Conservation (phyloP, 2,329 filamentous ascomycete species). For the Colletotrichum camelliae region DNA sequence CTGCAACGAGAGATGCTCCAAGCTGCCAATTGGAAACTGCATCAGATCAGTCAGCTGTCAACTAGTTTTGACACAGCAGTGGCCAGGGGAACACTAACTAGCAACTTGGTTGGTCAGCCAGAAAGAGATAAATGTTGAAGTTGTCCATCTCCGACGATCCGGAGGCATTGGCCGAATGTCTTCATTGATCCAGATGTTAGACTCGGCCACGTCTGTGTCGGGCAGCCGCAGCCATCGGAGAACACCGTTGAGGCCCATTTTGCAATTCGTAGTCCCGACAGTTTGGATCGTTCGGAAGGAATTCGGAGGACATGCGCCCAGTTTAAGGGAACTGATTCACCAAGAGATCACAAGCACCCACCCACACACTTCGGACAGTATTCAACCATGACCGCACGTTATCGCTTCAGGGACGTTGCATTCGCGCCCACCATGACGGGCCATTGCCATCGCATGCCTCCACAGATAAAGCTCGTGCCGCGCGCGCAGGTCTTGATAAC, state of each 20-base stretch:
- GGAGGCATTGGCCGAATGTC: slow-evolving; percentile 21
- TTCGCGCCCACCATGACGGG: neutral
- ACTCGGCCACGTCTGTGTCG: slow-evolving; percentile 6
- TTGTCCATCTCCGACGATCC: slow-evolving; percentile 16
- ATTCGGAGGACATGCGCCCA: neutral
- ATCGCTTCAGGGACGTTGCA: neutral
- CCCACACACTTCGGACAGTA: neutral
- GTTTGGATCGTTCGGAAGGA: neutral
- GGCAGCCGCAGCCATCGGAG: slow-evolving; percentile 9
- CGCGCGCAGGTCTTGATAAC: neutral
- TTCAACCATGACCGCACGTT: neutral
- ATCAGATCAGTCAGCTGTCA: neutral
- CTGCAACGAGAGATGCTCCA: slow-evolving; percentile 5
- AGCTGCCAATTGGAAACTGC: slow-evolving; percentile 16
- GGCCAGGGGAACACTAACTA: neutral
- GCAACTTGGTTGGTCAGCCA: slow-evolving; percentile 21
- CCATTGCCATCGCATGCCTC: neutral
- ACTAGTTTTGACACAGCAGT: neutral
- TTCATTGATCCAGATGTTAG: slow-evolving; percentile 23
- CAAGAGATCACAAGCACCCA: neutral
- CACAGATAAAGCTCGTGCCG: neutral
- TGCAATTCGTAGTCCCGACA: neutral
- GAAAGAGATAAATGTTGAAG: slow-evolving; percentile 17
- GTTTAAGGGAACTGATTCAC: neutral
- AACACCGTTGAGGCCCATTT: neutral